Base-by-base conservation (phyloP, 2,329 filamentous ascomycete species). In the Beauveria caledonica region DNA sequence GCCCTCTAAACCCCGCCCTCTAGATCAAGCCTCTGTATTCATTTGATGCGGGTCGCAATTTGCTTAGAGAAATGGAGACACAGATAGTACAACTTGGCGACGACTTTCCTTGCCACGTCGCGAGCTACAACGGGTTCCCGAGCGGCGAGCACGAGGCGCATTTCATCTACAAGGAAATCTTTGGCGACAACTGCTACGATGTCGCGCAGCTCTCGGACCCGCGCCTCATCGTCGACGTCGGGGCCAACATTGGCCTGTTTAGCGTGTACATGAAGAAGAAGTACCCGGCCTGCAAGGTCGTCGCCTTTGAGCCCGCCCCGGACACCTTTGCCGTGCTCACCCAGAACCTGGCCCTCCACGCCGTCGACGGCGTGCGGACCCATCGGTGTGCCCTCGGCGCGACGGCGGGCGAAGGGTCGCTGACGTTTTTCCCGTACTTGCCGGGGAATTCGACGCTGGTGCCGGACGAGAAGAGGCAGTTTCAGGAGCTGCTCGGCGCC, bases 201-300 rank as follows among this genome's bases (percentile, higher is more conserved):
- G 52, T 63, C 8, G 42, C 56, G 2, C 2, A 60, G 11, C 54
- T 67, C 5, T 55, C 65, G 1, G 25, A 57, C 4, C 58, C 63
- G 2, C 58, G 64, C 11, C 62, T 66, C 48, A 61, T 67, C 11
- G 52, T 69, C 40, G 67, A 69, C 40, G 66, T 61, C n/a, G 68
- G 68, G 19, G 68, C 65, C 48, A 66, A 69, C 62, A 67, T 69
- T 33, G 68, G 68, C 50, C 51, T 69, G 13, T 69, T 68, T 61
- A 63, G 60, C 23, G 23, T 68, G 5, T 69, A 67, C 62, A 67
- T 66, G 62, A 69, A 68, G 62, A 23, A 54, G 15, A 64, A 65
- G 51, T 65, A 66, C 45, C 68, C 67, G 0, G 39, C 29, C 3
- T 61, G 67, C 40, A 58, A 57, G n/a, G 64, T 69, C 53, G 48